A percentile compares a stretch with the other conserved stretches of the same genome.
These are phyloP conservation scores for Candida anglica DNA, from an alignment of 805 yeast genomes.

Conservation along the genomic window DNA sequence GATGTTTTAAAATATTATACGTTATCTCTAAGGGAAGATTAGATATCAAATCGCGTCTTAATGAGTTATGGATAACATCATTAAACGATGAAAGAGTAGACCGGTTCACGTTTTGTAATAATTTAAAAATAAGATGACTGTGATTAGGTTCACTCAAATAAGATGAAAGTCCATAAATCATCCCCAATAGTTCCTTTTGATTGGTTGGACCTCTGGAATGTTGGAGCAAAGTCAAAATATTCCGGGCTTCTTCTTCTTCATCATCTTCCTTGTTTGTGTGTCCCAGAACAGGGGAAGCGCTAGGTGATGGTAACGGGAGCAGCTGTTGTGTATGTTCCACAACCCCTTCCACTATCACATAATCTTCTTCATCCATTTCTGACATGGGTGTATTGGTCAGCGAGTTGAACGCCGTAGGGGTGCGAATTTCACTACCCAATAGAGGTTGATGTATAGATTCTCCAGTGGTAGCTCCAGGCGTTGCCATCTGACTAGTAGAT, in stretches of 20 bases:
- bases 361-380: constrained; percentile 25
- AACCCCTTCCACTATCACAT: constrained; percentile 1
- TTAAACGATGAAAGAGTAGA: constrained; percentile 58
- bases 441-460: neutral
- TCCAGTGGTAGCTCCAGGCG: constrained; percentile 6
- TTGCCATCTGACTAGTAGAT: too few relatives aligned
- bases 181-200: constrained; percentile 36
- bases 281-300: constrained; percentile 53
- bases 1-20: constrained; percentile 55
- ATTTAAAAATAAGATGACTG: constrained; percentile 47
- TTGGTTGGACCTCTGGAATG: constrained; percentile 25
- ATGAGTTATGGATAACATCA: constrained; percentile 45
- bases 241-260: constrained; percentile 9
- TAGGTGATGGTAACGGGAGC: constrained; percentile 66
- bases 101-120: constrained; percentile 58
- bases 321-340: constrained; percentile 17
- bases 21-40: constrained; percentile 74
- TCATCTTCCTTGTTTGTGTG: constrained; percentile 21
- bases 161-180: constrained; percentile 29
- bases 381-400: constrained; percentile 33
- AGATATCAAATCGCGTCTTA: constrained; percentile 70
- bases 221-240: constrained; percentile 5
- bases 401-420: constrained; percentile 25
- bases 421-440: constrained; percentile 10
- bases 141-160: constrained; percentile 43